Evolutionary conservation across 2,329 filamentous ascomycete genomes (phyloP).

Genomic region (Cryphonectria radicalis): DNA sequence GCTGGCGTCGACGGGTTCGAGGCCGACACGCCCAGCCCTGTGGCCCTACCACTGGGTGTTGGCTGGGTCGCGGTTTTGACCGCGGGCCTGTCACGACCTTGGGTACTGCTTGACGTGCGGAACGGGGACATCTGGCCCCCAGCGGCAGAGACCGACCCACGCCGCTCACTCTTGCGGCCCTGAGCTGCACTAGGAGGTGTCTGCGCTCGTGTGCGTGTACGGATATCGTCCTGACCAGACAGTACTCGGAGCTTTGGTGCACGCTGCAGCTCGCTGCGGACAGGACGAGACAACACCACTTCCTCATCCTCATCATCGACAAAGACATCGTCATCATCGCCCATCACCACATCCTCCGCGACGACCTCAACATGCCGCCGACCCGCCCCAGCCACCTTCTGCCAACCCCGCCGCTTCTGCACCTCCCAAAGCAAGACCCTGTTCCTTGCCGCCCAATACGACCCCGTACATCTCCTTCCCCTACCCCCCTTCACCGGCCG

Average conservation of each 20-base stretch:
- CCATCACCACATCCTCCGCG: not conserved
- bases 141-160: not conserved
- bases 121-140: not conserved
- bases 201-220: not conserved
- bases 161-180: not conserved
- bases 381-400: not conserved
- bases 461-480: not conserved
- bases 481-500: constrained; percentile 8
- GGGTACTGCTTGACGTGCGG: not conserved
- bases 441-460: constrained; percentile 6
- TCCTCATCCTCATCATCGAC: not conserved
- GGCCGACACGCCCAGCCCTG: not conserved
- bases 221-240: not conserved
- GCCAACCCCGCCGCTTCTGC: not conserved
- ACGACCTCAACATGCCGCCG: not conserved
- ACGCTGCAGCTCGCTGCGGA: not conserved
- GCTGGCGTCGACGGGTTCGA: not conserved
- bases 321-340: not conserved
- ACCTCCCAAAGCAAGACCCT: not conserved
- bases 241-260: not conserved
- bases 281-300: not conserved
- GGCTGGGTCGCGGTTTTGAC: not conserved
- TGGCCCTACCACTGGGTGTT: not conserved
- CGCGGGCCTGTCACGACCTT: not conserved
- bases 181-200: not conserved